Conservation (phyloP, 352 stramenopile genomes). For the Phytophthora agathidicida region DNA sequence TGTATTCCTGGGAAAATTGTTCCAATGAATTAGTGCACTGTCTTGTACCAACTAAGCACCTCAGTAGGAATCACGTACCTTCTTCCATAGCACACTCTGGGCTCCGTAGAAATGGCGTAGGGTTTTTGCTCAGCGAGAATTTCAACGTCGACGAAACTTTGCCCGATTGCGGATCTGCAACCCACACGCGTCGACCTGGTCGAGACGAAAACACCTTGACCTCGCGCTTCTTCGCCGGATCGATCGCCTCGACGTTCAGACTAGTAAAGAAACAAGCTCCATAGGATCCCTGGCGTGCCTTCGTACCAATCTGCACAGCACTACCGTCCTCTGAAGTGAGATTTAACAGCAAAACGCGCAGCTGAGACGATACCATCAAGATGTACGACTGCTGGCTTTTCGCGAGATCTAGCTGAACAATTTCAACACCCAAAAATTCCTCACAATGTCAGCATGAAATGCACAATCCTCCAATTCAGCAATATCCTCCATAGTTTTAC, state of each 20-base stretch:
- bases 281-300: slow-evolving; percentile 81
- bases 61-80: too few relatives aligned
- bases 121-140: slow-evolving; percentile 79
- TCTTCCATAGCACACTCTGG: slow-evolving; percentile 63
- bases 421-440: too few relatives aligned
- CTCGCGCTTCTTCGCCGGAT: slow-evolving; percentile 64
- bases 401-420: slow-evolving; percentile 62
- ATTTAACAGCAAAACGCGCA: slow-evolving; percentile 82
- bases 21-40: slow-evolving; percentile 1
- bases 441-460: slow-evolving; percentile 7
- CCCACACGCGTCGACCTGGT: slow-evolving; percentile 83
- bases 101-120: slow-evolving; percentile 59
- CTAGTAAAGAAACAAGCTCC: slow-evolving; percentile 84
- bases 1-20: slow-evolving; percentile 44
- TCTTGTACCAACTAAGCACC: background rate
- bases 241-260: slow-evolving; percentile 59
- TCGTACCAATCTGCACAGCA: slow-evolving; percentile 84
- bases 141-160: slow-evolving; percentile 86
- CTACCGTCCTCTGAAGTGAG: slow-evolving; percentile 69
- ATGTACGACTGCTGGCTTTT: slow-evolving; percentile 64
- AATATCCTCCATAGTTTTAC: too few relatives aligned
- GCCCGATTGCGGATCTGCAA: slow-evolving; percentile 76
- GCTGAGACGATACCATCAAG: slow-evolving; percentile 84
- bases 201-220: slow-evolving; percentile 81
- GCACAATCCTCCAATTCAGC: too few relatives aligned